Evolutionary conservation across 2,329 filamentous ascomycete genomes (phyloP).

Genomic region (Fusarium continuum): DNA sequence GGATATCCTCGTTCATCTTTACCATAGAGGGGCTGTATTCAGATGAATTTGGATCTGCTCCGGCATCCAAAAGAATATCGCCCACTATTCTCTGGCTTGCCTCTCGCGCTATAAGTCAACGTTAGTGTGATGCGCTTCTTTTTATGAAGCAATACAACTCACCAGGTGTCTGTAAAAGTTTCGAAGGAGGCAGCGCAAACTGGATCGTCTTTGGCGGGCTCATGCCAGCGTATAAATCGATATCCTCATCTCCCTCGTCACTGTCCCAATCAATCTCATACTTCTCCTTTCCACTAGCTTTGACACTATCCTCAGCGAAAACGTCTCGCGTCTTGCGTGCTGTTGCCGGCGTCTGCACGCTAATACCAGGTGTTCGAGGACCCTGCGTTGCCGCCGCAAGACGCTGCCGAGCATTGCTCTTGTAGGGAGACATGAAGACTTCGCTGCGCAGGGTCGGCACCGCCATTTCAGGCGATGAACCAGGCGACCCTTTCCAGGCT

Average conservation of each 20-base stretch:
- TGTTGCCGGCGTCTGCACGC: slow-evolving; percentile 78
- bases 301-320: slow-evolving; percentile 48
- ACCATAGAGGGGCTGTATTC: slow-evolving; percentile 73
- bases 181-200: slow-evolving; percentile 80
- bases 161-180: slow-evolving; percentile 83
- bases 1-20: slow-evolving; percentile 69
- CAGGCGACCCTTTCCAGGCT: slow-evolving; percentile 66
- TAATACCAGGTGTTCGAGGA: slow-evolving; percentile 81
- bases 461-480: slow-evolving; percentile 79
- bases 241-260: slow-evolving; percentile 73
- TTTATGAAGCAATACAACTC: slow-evolving; percentile 41
- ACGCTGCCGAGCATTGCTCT: slow-evolving; percentile 56
- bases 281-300: slow-evolving; percentile 45
- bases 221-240: slow-evolving; percentile 72
- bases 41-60: slow-evolving; percentile 64
- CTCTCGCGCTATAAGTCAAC: slow-evolving; percentile 68
- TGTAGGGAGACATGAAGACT: slow-evolving; percentile 80
- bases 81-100: slow-evolving; percentile 84
- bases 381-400: slow-evolving; percentile 54
- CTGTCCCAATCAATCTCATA: slow-evolving; percentile 78
- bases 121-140: not conserved
- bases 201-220: slow-evolving; percentile 95
- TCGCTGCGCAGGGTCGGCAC: slow-evolving; percentile 86
- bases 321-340: slow-evolving; percentile 61
- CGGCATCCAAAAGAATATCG: slow-evolving; percentile 79